A percentile compares a stretch with the other conserved stretches of the same genome.
Evolutionary conservation across 2,329 filamentous ascomycete genomes (phyloP).

Genomic region (Ophiosphaerella herpotricha): DNA sequence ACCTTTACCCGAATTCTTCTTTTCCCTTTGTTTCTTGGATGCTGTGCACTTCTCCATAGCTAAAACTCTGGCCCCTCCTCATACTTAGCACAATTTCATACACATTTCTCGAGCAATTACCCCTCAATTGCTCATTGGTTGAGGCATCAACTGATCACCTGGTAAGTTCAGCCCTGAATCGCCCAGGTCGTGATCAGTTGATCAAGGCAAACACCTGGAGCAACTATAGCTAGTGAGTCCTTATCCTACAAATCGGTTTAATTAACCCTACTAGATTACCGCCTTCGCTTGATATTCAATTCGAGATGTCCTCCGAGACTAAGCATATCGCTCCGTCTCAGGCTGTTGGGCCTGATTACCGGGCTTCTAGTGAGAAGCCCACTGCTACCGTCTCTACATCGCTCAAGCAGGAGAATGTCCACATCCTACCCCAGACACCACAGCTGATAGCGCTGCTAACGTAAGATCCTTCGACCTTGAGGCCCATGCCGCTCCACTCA

Average conservation of each 20-base stretch:
- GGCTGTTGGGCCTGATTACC: slow-evolving; percentile 80
- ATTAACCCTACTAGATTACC: not conserved
- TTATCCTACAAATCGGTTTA: no score
- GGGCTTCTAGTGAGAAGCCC: slow-evolving; percentile 75
- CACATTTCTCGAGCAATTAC: slow-evolving; percentile 5
- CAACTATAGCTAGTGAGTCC: no score
- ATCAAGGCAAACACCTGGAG: not conserved
- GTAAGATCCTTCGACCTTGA: slow-evolving; percentile 64
- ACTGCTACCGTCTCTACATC: slow-evolving; percentile 85
- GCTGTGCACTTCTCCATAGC: slow-evolving; percentile 15
- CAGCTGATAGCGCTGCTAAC: slow-evolving; percentile 97
- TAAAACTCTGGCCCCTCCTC: slow-evolving; percentile 12
- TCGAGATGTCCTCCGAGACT: slow-evolving; percentile 32
- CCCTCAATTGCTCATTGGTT: slow-evolving; percentile 6
- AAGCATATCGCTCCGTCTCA: slow-evolving; percentile 53
- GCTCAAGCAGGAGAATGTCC: slow-evolving; percentile 83
- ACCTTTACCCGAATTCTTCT: slow-evolving; percentile 19
- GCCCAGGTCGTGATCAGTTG: not conserved
- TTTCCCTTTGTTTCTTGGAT: slow-evolving; percentile 22
- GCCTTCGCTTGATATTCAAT: not conserved
- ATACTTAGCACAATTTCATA: slow-evolving; percentile 13
- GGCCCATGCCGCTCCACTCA: slow-evolving; percentile 5
- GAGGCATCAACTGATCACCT: not conserved
- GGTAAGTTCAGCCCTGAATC: not conserved
- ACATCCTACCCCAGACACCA: slow-evolving; percentile 87